These are phyloP conservation scores for Yamadazyma spencermartinsiae DNA, from an alignment of 1,139 yeast genomes.

Conservation along the genomic window DNA sequence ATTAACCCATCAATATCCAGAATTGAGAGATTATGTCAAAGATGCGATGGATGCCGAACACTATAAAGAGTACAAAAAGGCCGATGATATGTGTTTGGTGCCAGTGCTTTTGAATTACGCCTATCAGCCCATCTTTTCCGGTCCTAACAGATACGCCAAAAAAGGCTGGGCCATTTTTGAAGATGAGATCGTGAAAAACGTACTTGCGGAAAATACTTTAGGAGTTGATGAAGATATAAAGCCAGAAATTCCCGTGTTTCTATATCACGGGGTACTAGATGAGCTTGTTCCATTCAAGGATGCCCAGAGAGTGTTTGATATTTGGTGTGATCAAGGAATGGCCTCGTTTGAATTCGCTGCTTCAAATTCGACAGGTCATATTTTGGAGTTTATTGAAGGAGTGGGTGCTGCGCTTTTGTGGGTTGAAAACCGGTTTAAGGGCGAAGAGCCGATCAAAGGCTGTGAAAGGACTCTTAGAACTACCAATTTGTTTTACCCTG, in stretches of 20 bases:
- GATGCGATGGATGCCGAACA: slow-evolving; percentile 7
- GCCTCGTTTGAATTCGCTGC: slow-evolving; percentile 28
- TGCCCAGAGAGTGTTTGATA: slow-evolving; percentile 25
- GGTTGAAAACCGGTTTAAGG: slow-evolving; percentile 22
- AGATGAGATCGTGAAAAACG: slow-evolving; percentile 8
- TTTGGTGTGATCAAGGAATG: slow-evolving; percentile 33
- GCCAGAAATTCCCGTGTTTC: slow-evolving; percentile 35
- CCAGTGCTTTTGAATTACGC: slow-evolving; percentile 13
- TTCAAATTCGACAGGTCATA: slow-evolving; percentile 27
- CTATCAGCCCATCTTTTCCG: slow-evolving; percentile 18
- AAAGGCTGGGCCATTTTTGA: slow-evolving; percentile 18
- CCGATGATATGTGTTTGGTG: slow-evolving; percentile 16
- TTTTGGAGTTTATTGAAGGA: slow-evolving; percentile 26
- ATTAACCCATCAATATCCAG: slow-evolving; percentile 28
- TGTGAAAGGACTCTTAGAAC: slow-evolving; percentile 23
- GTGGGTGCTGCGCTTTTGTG: slow-evolving; percentile 31
- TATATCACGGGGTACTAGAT: slow-evolving; percentile 34
- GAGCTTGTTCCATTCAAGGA: slow-evolving; percentile 29
- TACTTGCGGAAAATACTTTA: slow-evolving; percentile 21
- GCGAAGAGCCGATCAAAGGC: slow-evolving; percentile 25
- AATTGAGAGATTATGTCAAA: slow-evolving; percentile 5
- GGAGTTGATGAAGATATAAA: slow-evolving; percentile 14
- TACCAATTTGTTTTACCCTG: slow-evolving; percentile 28
- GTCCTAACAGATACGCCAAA: slow-evolving; percentile 15
- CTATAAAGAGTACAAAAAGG: slow-evolving; percentile 11